These are phyloP conservation scores for Cystoderma amianthinum DNA, from an alignment of 768 basidiomycete genomes.

Conservation along the genomic window DNA sequence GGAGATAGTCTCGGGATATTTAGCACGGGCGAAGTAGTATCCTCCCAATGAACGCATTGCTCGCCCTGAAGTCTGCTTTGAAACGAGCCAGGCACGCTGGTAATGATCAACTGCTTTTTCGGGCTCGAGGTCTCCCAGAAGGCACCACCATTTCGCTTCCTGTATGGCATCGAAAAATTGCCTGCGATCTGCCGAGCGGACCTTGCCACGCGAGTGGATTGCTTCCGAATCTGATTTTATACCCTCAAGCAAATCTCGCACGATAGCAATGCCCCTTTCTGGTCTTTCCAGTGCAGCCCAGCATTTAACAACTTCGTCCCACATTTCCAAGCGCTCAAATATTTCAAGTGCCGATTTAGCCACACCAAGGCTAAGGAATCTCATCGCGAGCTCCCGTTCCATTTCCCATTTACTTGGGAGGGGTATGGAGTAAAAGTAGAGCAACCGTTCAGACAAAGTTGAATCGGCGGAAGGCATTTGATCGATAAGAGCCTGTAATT, in stretches of 20 bases:
- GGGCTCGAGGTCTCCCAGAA: constrained; percentile 88
- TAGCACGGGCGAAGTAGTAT: constrained; percentile 62
- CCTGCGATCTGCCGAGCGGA: constrained; percentile 31
- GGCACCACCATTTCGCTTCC: constrained; percentile 91
- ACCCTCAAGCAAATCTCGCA: constrained; percentile 81
- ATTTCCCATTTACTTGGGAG: constrained; percentile 92
- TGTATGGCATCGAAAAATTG: constrained; percentile 53
- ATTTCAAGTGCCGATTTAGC: constrained; percentile 88
- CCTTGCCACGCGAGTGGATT: constrained; percentile 57
- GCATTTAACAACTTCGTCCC: constrained; percentile 94
- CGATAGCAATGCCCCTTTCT: constrained; percentile 74
- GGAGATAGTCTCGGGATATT: constrained; percentile 54
- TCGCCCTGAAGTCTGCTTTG: constrained; percentile 73
- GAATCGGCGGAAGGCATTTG: constrained; percentile 93
- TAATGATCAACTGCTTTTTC: constrained; percentile 69
- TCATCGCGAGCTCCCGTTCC: constrained; percentile 81
- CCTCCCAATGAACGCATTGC: constrained; percentile 92
- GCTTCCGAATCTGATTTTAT: constrained; percentile 76
- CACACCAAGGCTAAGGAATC: constrained; percentile 83
- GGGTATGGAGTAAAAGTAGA: constrained; percentile 73
- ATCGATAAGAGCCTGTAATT: constrained; percentile 92
- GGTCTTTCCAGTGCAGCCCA: constrained; percentile 75
- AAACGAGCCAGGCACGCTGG: constrained; percentile 77
- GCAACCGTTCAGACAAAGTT: constrained; percentile 62
- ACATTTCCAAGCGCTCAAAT: constrained; percentile 94